Evolutionary conservation across 139 green algal species (phyloP).

Genomic region (Chlamydomonas applanata): DNA sequence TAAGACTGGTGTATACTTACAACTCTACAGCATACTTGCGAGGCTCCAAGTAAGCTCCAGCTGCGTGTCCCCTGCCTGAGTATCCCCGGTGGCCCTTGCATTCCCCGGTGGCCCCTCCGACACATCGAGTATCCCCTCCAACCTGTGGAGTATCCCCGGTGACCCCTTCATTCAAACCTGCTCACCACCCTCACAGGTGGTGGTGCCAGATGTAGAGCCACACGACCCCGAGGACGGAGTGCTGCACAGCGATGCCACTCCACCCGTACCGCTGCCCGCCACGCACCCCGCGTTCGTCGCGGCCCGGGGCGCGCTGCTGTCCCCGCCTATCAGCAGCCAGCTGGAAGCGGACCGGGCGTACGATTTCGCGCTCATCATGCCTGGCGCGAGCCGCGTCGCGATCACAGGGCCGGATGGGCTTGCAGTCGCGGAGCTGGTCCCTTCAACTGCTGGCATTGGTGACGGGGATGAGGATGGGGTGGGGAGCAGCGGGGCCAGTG

Average conservation of each 20-base stretch:
- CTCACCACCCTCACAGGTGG: slow-evolving; percentile 14
- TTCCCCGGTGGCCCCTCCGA: too few relatives aligned
- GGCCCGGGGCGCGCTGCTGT: slow-evolving; percentile 31
- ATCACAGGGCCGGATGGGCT: slow-evolving; percentile 9
- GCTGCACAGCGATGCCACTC: slow-evolving; percentile 18
- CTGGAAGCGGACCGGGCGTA: slow-evolving; percentile 48
- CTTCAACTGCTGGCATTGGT: too few relatives aligned
- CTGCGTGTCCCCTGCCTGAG: too few relatives aligned
- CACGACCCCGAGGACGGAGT: slow-evolving; percentile 41
- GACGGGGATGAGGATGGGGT: too few relatives aligned
- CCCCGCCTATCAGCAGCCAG: slow-evolving; percentile 15
- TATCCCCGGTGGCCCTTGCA: too few relatives aligned
- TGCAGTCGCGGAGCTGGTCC: neutral
- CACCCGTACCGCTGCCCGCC: slow-evolving; percentile 18
- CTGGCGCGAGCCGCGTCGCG: slow-evolving; percentile 20
- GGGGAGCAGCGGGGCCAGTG: neutral
- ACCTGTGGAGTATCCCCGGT: too few relatives aligned
- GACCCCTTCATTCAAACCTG: neutral
- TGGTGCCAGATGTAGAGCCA: slow-evolving; percentile 26
- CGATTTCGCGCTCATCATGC: slow-evolving; percentile 37
- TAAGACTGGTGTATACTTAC: too few relatives aligned
- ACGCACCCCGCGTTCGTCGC: slow-evolving; percentile 16
- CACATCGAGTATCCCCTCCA: too few relatives aligned
- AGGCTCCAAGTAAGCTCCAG: too few relatives aligned
- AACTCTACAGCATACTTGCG: too few relatives aligned